phyloP scores from a whole-genome alignment of 73 alveolate genomes.

The Effrenium voratum region DNA sequence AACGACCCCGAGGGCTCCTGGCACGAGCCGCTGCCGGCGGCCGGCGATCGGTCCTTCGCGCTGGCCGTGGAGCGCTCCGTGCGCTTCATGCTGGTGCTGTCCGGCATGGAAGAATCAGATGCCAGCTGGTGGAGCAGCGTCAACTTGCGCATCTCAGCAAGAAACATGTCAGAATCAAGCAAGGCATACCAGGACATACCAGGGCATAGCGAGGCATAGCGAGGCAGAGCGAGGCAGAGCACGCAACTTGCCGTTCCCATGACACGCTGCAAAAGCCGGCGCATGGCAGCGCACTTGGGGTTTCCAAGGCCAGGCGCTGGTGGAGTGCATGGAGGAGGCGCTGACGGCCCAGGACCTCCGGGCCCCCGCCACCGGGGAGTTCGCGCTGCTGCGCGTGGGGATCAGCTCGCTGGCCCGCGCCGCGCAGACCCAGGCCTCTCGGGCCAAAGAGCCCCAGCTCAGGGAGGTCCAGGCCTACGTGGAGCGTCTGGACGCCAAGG shows the following conservation, averaged over 20 bases:
- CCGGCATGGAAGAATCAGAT: conserved; percentile 12
- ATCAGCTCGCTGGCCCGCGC: conserved; percentile 66
- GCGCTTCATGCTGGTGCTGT: conserved; percentile 65
- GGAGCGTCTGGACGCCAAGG: neutral
- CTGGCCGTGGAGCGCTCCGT: conserved; percentile 50
- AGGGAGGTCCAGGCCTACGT: neutral
- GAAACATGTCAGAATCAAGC: neutral
- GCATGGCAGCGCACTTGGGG: too few species aligned
- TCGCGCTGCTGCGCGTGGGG: conserved; percentile 63
- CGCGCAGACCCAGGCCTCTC: too few species aligned
- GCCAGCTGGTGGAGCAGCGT: conserved; percentile 89
- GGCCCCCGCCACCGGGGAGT: conserved; percentile 64
- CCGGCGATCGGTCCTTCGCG: conserved; percentile 67
- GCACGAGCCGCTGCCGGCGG: conserved; percentile 57
- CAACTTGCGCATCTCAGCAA: neutral
- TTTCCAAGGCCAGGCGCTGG: neutral
- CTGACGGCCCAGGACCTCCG: neutral
- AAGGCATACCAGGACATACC: too few species aligned
- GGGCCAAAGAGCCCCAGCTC: neutral
- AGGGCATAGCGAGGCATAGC: too few species aligned
- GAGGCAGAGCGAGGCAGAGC: too few species aligned
- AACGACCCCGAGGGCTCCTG: neutral
- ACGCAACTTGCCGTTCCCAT: too few species aligned
- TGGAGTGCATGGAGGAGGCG: conserved; percentile 84
- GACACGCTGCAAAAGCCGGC: too few species aligned